Evolutionary conservation across 331 rosid species (phyloP), one percentile per base, ranked within the genome.

Genomic region (Arachis monticola): DNA sequence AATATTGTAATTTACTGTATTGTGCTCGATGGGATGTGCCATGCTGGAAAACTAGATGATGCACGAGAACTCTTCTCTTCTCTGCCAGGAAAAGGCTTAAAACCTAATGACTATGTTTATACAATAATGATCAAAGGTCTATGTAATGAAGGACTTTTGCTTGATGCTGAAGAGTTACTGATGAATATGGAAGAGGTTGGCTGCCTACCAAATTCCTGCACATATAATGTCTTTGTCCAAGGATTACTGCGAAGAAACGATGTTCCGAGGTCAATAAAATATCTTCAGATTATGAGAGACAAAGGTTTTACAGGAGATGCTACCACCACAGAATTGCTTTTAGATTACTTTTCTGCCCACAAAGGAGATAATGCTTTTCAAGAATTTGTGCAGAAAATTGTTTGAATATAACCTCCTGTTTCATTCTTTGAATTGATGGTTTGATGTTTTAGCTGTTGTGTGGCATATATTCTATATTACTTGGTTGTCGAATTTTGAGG

Each of bases 111-210:
- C 4, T 27, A 30, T 8, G 31, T 40, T 59, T 30, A 59, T 59
- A 59, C 0, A 5, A 59, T 59, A 59, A 59, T 59, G 64, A 59
- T 59, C 3, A 8, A 47, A 66, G 71, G 71, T 48, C 42, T 66
- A 22, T 66, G 71, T 66, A 27, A 66, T 1, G 42, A 66, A 66
- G 71, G 71, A 10, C 14, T 66, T 17, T 7, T 46, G 42, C 42
- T 45, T 46, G 58, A 27, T 66, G 71, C 71, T 45, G 71, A 66
- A 45, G 71, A 22, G 7, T 65, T 64, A 44, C 8, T 64, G 40
- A 22, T 13, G 38, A 17, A 44, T 3, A 64, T 64, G 70, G 55
- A 64, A 64, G 14, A 44, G 40, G 12, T 14, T 44, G 70, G 70
- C 3, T 64, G 40, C n/a, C 8, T 4, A 3, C 70, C 40, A 13